Base-by-base conservation (phyloP, 768 basidiomycete species). In the Rubroboletus pulcherrimus region DNA sequence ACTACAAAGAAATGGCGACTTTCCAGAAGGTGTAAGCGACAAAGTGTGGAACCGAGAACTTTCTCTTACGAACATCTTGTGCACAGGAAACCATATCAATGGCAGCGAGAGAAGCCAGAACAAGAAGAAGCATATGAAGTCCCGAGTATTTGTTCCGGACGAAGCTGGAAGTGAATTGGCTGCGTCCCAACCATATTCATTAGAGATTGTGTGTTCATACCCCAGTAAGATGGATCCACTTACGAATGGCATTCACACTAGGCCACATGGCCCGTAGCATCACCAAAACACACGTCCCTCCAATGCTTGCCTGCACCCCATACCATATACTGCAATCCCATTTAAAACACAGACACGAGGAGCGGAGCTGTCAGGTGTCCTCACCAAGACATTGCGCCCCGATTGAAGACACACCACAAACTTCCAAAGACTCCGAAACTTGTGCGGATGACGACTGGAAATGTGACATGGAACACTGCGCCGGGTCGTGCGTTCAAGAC, bases 31-130 rank as follows among this genome's bases (percentile, higher is more conserved):
- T 35, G 41, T 57, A 5, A 63, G 49, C 21, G 9, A 51, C 15
- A 42, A 51, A 35, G n/a, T 48, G 26, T 49, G 26, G 41, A 35
- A 35, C 21, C 12, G 38, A 54, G 44, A 51, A 59, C 46, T 34
- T 51, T 58, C 56, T 56, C 54, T 44, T 51, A 72, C 82, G 54
- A 68, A 87, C 86, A 90, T 86, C 64, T 86, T 80, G 74, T 93
- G 89, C 46, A 91, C 83, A 11, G 88, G 89, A 61, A 90, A 86
- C 86, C 86, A 91, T 61, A 91, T 85, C 17, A 85, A 84, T 9
- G 88, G 89, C 31, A 92, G 79, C 33, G 84, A 87, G 38, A 90
- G 78, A 29, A 91, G 73, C 86, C 89, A 93, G 77, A 92, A 94
- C 55, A 93, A 76, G 78, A 93, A 86, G 81, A 93, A 93, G 61